Evolutionary conservation across 768 basidiomycete genomes (phyloP), one percentile per base, ranked within the genome.

Genomic region (Suillus fuscotomentosus): DNA sequence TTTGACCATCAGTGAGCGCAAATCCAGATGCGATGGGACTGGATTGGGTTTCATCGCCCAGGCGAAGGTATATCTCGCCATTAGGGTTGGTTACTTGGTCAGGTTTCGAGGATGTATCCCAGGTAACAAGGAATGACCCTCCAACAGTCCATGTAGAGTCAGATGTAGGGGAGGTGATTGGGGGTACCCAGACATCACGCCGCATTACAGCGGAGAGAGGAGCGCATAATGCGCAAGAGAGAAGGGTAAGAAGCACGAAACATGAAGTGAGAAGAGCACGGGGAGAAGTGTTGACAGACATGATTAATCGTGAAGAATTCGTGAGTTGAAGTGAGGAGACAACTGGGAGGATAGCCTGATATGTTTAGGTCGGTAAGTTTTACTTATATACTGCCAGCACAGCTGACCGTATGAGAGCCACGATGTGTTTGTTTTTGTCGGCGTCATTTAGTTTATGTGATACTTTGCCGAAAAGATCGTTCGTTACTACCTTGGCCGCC

Each of bases 181-280:
- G 73, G 1, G 85, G 85, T 0, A 75, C 79, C 71, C 78, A 86
- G 8, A 86, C 84, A 61, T 86, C 84, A 39, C 83, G 78, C 13
- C 13, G 6, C n/a, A 3, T n/a, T 15, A 66, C 64, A 3, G 61
- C 63, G 1, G 63, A 27, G 31, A 64, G 2, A n/a, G 79, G 81
- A 67, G 74, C 70, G 0, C 78, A 74, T 2, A 60, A 60, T 54
- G 72, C 74, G 61, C 74, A 63, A 8, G 77, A 70, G 34, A 75
- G 43, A 38, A 80, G 62, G 51, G 50, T 17, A 63, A 71, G 39
- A 67, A 70, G 48, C 60, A 64, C 22, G 65, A 69, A 63, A 27
- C 13, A 31, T 20, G 56, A 17, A 27, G 39, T 34, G 34, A 69
- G 20, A 54, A 60, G 36, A 59, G 61, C 59, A 57, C 36, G 62